Percentiles rank a stretch among this genome's conserved stretches.
phyloP scores from a whole-genome alignment of 352 stramenopile species.

The Phytophthora sp. region DNA sequence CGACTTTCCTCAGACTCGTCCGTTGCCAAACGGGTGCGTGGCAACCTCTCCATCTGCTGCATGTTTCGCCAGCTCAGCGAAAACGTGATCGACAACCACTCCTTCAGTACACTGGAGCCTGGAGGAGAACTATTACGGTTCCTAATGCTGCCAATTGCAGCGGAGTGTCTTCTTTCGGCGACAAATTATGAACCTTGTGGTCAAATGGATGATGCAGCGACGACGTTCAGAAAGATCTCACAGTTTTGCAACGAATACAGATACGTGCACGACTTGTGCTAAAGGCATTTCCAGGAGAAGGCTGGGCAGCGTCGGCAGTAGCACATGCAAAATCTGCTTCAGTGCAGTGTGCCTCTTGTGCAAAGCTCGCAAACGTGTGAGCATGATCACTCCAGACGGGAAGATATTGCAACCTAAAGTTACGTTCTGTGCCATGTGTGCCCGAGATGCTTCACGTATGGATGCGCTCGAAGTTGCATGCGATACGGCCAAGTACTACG shows the following conservation, averaged over 20 bases:
- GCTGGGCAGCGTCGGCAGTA: slow-evolving; percentile 6
- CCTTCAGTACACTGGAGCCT: slow-evolving; percentile 36
- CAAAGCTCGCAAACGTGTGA: slow-evolving; percentile 5
- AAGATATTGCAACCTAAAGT: slow-evolving; percentile 39
- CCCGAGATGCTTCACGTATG: slow-evolving; percentile 42
- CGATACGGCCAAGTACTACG: slow-evolving; percentile 38
- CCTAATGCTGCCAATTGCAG: slow-evolving; percentile 46
- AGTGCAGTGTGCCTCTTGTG: background rate
- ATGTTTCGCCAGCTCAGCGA: slow-evolving; percentile 50
- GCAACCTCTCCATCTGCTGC: slow-evolving; percentile 52
- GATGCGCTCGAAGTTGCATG: slow-evolving; percentile 28
- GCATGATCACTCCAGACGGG: slow-evolving; percentile 33
- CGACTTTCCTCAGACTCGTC: slow-evolving; percentile 40
- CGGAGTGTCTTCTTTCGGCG: slow-evolving; percentile 10
- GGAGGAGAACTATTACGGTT: slow-evolving; percentile 38
- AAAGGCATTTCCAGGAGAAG: background rate
- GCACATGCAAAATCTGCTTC: slow-evolving; percentile 3
- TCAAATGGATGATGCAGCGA: slow-evolving; percentile 28
- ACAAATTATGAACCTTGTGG: slow-evolving; percentile 11
- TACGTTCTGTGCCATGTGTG: slow-evolving; percentile 42
- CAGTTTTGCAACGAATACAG: background rate
- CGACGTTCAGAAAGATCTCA: background rate
- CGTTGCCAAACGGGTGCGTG: slow-evolving; percentile 39
- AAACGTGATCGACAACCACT: slow-evolving; percentile 47
- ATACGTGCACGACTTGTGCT: slow-evolving; percentile 3